These are phyloP conservation scores for Cyberlindnera subsufficiens DNA, from an alignment of 805 yeast genomes.

Conservation along the genomic window DNA sequence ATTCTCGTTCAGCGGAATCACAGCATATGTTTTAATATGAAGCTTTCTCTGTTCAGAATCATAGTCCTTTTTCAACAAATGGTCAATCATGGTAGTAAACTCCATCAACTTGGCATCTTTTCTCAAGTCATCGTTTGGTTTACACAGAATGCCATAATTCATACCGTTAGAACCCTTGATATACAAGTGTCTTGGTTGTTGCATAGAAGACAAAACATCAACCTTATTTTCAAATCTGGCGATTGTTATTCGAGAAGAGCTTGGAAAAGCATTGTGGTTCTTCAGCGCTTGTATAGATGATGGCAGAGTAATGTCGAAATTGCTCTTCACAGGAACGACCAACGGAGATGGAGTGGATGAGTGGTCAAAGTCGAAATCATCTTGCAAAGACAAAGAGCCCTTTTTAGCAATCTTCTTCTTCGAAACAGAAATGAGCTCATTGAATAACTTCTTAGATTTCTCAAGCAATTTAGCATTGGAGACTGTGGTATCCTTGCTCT, in stretches of 20 bases:
- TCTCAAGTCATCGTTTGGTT: slow-evolving; percentile 84
- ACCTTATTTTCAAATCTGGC: slow-evolving; percentile 62
- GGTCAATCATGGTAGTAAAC: slow-evolving; percentile 80
- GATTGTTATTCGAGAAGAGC: slow-evolving; percentile 44
- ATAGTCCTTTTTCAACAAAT: slow-evolving; percentile 55
- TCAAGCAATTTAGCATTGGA: slow-evolving; percentile 14
- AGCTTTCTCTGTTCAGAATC: slow-evolving; percentile 73
- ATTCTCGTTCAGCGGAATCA: slow-evolving; percentile 78
- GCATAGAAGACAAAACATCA: slow-evolving; percentile 72
- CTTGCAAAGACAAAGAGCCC: slow-evolving; percentile 23
- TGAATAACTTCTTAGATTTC: slow-evolving; percentile 23
- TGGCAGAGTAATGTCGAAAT: slow-evolving; percentile 65
- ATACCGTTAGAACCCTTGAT: slow-evolving; percentile 74
- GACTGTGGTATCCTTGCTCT: slow-evolving; percentile 12
- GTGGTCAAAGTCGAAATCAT: slow-evolving; percentile 39
- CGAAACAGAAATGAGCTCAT: slow-evolving; percentile 22
- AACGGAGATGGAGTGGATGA: slow-evolving; percentile 39
- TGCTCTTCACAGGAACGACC: slow-evolving; percentile 70
- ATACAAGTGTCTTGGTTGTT: slow-evolving; percentile 75
- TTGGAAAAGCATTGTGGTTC: slow-evolving; percentile 38
- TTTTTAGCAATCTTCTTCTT: slow-evolving; percentile 15
- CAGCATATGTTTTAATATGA: slow-evolving; percentile 76
- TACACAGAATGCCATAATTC: slow-evolving; percentile 72
- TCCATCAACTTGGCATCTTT: slow-evolving; percentile 93
- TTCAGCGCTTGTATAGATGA: slow-evolving; percentile 36